Base-by-base conservation (phyloP, 148 eudicot species). In the Chenopodium suecicum region DNA sequence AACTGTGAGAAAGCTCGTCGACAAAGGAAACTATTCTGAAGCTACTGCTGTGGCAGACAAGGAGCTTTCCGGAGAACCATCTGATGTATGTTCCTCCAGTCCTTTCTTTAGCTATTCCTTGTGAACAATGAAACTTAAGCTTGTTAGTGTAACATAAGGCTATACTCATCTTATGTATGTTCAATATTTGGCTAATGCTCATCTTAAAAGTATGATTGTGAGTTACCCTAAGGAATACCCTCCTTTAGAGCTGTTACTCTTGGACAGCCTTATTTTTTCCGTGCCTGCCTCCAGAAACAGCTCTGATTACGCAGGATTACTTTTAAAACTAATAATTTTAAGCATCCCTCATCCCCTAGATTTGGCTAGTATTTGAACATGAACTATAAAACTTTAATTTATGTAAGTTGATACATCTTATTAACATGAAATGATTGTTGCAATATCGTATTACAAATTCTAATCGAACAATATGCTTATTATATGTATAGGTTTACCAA, bases 1-100 rank as follows among this genome's bases (percentile, higher is more conserved):
- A 17, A 78, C 82, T 82, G 97, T 92, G 75, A 86, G 98, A 77
- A 86, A 89, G 69, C 94, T 94, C 67, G 97, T 94, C 25, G 86
- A 89, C 76, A 85, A 88, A 47, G 97, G 93, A 41, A 83, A 90
- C 19, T 94, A 87, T 87, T 84, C 90, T 13, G 89, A 90, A 80
- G 98, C 98, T 78, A 92, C 98, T 19, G 27, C 82, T 60, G 78
- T 79, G 62, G 91, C 95, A 3, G 89, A 88, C 82, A 83, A 83
- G 76, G 83, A 88, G 48, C 87, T 94, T 75, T 81, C 91, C 1
- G 97, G 86, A 68, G 71, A 78, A 56, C 85, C 89, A 41, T 85
- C 95, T 70, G 92, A 82, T 75, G 98, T 92, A 91, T 81, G 94
- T 74, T 63, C 32, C 78, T 82, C 71, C 6, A 13, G 27, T 50